A percentile compares a stretch with the other conserved stretches of the same genome.
Conservation (phyloP, 169 alveolate genomes). For the Cryptosporidium tyzzeri region DNA sequence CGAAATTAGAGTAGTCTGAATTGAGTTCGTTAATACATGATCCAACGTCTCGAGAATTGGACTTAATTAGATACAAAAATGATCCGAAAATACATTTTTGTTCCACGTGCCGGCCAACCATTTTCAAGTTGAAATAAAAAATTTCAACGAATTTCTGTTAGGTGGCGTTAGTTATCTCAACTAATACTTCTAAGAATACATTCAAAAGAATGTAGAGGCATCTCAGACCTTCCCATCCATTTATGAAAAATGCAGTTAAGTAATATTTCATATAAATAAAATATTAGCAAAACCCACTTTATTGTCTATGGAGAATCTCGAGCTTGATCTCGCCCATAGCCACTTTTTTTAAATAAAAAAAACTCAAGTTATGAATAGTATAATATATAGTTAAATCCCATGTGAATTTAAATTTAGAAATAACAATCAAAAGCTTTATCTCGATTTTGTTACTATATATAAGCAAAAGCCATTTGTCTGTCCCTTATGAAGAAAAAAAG, state of each 20-base stretch:
- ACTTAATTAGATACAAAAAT: slow-evolving; percentile 54
- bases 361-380: not conserved
- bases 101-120: slow-evolving; percentile 77
- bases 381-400: not conserved
- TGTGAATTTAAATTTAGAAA: not conserved
- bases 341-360: not conserved
- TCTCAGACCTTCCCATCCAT: slow-evolving; percentile 79
- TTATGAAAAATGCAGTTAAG: not conserved
- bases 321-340: slow-evolving; percentile 73
- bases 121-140: slow-evolving; percentile 23
- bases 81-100: not conserved
- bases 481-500: too few species aligned
- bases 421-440: not conserved
- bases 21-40: slow-evolving; percentile 70
- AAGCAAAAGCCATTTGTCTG: not conserved
- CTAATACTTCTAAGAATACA: slow-evolving; percentile 73
- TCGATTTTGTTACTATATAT: not conserved
- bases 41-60: slow-evolving; percentile 77
- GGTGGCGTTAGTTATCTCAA: slow-evolving; percentile 68
- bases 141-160: slow-evolving; percentile 63
- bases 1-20: slow-evolving; percentile 78
- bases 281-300: not conserved
- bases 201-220: slow-evolving; percentile 40
- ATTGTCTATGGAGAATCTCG: slow-evolving; percentile 76
- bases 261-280: not conserved